Percentiles rank a stretch among this genome's conserved stretches.
Evolutionary conservation across 2,329 filamentous ascomycete species (phyloP).

Genomic region (Microascus cirrosus): DNA sequence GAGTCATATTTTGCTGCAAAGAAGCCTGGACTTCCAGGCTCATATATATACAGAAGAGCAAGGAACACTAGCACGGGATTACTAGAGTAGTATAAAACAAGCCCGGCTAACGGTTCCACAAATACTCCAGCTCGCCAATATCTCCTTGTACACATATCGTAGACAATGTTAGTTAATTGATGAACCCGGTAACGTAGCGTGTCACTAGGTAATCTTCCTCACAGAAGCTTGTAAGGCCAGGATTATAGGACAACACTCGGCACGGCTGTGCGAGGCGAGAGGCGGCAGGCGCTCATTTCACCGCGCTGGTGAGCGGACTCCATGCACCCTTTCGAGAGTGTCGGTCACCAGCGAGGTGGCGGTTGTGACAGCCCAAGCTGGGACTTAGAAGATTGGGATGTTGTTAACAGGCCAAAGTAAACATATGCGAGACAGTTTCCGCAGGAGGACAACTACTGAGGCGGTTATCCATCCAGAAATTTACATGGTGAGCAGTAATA

Average conservation of each 20-base stretch:
- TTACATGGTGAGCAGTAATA: too few relatives aligned
- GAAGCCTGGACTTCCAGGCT: conserved; percentile 17
- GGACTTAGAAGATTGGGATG: background rate
- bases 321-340: background rate
- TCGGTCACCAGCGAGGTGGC: background rate
- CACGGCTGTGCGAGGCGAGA: background rate
- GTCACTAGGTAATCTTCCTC: conserved; percentile 37
- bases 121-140: background rate
- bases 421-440: too few relatives aligned
- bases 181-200: conserved; percentile 29
- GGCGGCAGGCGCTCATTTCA: background rate
- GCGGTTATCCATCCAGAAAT: too few relatives aligned
- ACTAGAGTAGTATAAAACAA: background rate
- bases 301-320: background rate
- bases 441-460: too few relatives aligned
- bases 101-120: background rate
- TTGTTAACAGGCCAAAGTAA: too few relatives aligned
- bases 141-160: conserved; percentile 7
- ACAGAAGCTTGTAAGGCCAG: conserved; percentile 9
- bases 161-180: conserved; percentile 30
- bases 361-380: background rate
- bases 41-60: conserved; percentile 25
- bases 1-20: conserved; percentile 22
- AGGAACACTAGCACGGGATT: conserved; percentile 23
- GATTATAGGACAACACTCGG: background rate